Conservation (phyloP, 176 grass and related monocot species). For the Lolium rigidum region DNA sequence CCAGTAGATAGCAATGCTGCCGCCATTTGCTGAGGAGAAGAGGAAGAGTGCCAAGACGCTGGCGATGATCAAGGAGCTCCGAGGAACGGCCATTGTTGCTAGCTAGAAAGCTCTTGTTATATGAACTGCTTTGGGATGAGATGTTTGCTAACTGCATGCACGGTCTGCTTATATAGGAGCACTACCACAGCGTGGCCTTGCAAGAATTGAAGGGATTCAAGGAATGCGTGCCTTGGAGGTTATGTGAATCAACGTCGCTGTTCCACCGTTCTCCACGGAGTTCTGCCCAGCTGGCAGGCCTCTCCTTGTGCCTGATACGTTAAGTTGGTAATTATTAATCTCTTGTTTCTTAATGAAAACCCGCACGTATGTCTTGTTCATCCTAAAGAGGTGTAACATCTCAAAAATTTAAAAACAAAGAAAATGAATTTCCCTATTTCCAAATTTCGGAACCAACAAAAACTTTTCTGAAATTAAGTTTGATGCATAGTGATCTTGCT, state of each 20-base stretch:
- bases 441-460: too few relatives aligned
- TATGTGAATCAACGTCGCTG: neutral
- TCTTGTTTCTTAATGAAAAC: too few relatives aligned
- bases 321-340: neutral
- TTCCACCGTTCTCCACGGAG: neutral
- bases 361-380: too few relatives aligned
- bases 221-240: neutral
- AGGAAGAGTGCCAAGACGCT: conserved; percentile 8
- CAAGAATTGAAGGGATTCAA: neutral
- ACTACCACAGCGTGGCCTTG: neutral
- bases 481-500: too few relatives aligned
- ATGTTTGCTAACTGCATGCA: neutral
- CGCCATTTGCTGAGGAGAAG: neutral
- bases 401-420: too few relatives aligned
- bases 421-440: too few relatives aligned
- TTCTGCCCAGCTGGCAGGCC: neutral
- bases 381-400: too few relatives aligned
- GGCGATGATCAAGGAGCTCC: neutral
- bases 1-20: conserved; percentile 52
- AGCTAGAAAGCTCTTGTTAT: neutral
- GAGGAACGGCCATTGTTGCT: neutral
- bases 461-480: too few relatives aligned
- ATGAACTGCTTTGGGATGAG: neutral
- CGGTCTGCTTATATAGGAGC: neutral
- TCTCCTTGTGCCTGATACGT: neutral